Percentiles rank a stretch among this genome's conserved stretches.
phyloP scores from a whole-genome alignment of 2,329 filamentous ascomycete species.

The Colletotrichum brevisporum region DNA sequence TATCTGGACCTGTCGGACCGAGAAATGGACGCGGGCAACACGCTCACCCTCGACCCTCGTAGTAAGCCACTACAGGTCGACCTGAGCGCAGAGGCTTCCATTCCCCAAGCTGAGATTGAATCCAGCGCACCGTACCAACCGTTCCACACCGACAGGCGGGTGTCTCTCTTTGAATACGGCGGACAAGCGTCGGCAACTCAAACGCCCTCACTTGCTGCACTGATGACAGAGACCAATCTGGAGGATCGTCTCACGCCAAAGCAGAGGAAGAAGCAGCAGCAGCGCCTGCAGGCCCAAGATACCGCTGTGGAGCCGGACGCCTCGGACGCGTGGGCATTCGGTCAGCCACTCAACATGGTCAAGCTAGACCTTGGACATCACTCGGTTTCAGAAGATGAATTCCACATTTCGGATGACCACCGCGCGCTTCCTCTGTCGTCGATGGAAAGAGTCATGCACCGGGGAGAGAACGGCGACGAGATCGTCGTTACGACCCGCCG shows the following conservation, averaged over 20 bases:
- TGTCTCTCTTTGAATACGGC: conserved; percentile 80
- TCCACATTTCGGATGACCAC: conserved; percentile 66
- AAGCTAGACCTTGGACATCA: conserved; percentile 68
- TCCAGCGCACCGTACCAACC: conserved; percentile 96
- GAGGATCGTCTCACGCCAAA: conserved; percentile 55
- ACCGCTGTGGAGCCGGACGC: conserved; percentile 37
- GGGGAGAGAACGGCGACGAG: conserved; percentile 77
- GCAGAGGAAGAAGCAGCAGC: conserved; percentile 56
- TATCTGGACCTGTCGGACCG: conserved; percentile 67
- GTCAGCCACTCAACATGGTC: conserved; percentile 64
- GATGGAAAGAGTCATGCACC: conserved; percentile 74
- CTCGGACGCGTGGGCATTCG: conserved; percentile 68
- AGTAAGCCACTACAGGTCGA: conserved; percentile 55
- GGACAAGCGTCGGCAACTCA: conserved; percentile 47
- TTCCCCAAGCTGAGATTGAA: conserved; percentile 88
- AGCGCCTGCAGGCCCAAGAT: conserved; percentile 42
- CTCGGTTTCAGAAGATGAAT: conserved; percentile 65
- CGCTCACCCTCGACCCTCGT: conserved; percentile 63
- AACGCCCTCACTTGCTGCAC: conserved; percentile 53
- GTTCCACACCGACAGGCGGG: conserved; percentile 91
- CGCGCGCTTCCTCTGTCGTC: conserved; percentile 73
- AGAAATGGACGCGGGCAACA: conserved; percentile 68
- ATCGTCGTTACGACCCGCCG: conserved; percentile 87
- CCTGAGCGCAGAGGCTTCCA: conserved; percentile 72
- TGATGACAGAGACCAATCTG: conserved; percentile 58